Conservation (phyloP, 2,329 filamentous ascomycete species). For the Fusarium sp. region DNA sequence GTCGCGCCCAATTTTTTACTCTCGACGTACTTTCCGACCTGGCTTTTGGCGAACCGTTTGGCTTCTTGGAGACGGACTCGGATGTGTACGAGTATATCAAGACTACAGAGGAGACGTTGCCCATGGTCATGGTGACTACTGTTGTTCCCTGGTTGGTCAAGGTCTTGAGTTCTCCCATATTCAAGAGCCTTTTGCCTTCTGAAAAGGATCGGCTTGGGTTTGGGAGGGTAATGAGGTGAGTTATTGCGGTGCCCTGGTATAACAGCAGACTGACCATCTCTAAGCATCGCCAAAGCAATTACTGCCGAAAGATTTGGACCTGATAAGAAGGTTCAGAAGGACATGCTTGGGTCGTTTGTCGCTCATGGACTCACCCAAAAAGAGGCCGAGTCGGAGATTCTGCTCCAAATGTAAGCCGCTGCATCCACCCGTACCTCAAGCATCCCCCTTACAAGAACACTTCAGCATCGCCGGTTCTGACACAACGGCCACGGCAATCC, state of each 20-base stretch:
- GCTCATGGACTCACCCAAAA: constrained; percentile 40
- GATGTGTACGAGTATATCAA: constrained; percentile 58
- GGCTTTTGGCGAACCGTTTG: constrained; percentile 58
- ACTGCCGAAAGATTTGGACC: constrained; percentile 43
- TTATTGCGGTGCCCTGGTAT: background rate
- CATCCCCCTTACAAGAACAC: fast-evolving
- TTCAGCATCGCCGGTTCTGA: constrained; percentile 63
- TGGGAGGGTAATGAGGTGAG: constrained; percentile 56
- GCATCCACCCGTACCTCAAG: fast-evolving
- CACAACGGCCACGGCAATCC: constrained; percentile 63
- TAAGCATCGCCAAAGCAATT: constrained; percentile 43
- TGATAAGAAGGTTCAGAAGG: constrained; percentile 40
- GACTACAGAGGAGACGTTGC: constrained; percentile 53
- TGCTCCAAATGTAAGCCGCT: constrained; percentile 36
- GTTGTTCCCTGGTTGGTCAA: constrained; percentile 53
- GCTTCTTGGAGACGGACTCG: constrained; percentile 54
- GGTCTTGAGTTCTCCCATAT: constrained; percentile 51
- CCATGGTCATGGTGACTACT: constrained; percentile 55
- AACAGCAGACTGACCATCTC: background rate
- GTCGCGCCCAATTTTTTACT: constrained; percentile 59
- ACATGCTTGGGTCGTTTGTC: constrained; percentile 48
- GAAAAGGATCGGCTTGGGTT: constrained; percentile 51
- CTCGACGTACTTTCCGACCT: constrained; percentile 62
- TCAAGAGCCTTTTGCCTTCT: constrained; percentile 53
- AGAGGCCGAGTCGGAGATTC: constrained; percentile 43